Conservation (phyloP, 768 basidiomycete genomes). For the Suillus spraguei region DNA sequence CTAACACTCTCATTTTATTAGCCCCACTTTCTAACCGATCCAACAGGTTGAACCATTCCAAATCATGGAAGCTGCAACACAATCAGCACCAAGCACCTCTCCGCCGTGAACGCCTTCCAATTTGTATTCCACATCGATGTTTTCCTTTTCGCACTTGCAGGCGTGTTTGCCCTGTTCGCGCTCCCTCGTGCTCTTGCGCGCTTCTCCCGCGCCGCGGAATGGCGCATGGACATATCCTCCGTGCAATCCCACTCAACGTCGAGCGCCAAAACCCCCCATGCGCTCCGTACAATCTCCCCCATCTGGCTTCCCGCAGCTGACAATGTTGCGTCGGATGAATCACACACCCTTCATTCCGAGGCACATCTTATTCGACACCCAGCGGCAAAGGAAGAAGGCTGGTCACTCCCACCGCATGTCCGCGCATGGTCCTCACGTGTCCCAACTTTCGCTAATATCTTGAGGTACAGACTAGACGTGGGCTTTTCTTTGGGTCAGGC, state of each 20-base stretch:
- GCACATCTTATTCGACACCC: conserved; percentile 18
- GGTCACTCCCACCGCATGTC: conserved; percentile 37
- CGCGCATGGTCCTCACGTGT: conserved; percentile 45
- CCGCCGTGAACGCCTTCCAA: conserved; percentile 10
- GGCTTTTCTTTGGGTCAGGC: conserved; percentile 55
- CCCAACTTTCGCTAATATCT: conserved; percentile 44
- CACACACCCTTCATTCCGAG: conserved; percentile 10
- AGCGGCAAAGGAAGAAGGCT: conserved; percentile 14
- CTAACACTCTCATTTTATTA: neutral
- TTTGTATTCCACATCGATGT: conserved; percentile 42
- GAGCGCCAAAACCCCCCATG: conserved; percentile 14
- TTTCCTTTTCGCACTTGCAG: conserved; percentile 44
- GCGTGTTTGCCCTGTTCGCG: conserved; percentile 41
- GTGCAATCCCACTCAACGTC: conserved; percentile 20
- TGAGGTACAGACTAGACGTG: conserved; percentile 44
- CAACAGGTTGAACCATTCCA: neutral
- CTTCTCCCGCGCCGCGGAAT: conserved; percentile 49
- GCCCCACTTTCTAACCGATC: neutral
- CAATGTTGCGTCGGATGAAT: conserved; percentile 16
- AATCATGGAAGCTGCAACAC: neutral
- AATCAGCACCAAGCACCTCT: neutral
- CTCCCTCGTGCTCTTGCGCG: conserved; percentile 53
- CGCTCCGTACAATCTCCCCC: conserved; percentile 5
- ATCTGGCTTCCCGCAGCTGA: conserved; percentile 9
- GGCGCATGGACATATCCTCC: conserved; percentile 53